These are phyloP conservation scores for Puccinia novopanici DNA, from an alignment of 1,284 basidiomycete species.

Conservation along the genomic window DNA sequence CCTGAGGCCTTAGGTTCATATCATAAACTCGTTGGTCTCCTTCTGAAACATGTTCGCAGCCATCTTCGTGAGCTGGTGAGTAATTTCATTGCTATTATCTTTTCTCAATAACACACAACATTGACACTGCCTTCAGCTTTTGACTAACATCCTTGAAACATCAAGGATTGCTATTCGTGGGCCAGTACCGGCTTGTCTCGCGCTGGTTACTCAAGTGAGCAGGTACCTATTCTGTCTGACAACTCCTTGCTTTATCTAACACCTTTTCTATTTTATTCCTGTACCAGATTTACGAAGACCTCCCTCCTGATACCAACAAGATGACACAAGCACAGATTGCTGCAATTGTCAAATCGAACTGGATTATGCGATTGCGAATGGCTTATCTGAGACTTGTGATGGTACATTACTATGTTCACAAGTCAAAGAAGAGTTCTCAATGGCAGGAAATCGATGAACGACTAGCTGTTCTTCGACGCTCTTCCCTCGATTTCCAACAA, in stretches of 20 bases:
- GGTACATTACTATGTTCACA: constrained; percentile 2
- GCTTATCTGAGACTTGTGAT: neutral
- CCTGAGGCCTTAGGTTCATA: neutral
- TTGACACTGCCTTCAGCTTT: neutral
- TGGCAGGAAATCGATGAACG: neutral
- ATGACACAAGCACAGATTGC: neutral
- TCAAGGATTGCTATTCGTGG: neutral
- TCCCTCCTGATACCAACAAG: neutral
- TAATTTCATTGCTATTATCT: neutral
- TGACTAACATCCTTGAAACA: constrained; percentile 2
- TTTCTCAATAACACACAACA: neutral
- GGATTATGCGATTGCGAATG: neutral
- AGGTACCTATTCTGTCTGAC: too few relatives aligned
- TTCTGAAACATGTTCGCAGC: neutral
- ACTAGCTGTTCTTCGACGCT: neutral
- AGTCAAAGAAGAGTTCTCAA: neutral
- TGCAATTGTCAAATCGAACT: neutral
- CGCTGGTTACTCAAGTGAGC: neutral
- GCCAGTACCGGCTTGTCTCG: neutral
- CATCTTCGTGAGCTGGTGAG: neutral
- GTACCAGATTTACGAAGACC: neutral
- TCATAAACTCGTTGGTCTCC: neutral
- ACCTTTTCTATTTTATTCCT: neutral
- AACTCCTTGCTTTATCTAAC: neutral
- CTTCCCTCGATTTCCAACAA: neutral